These are phyloP conservation scores for Clarireedia paspali DNA, from an alignment of 2,329 filamentous ascomycete species.

Conservation along the genomic window DNA sequence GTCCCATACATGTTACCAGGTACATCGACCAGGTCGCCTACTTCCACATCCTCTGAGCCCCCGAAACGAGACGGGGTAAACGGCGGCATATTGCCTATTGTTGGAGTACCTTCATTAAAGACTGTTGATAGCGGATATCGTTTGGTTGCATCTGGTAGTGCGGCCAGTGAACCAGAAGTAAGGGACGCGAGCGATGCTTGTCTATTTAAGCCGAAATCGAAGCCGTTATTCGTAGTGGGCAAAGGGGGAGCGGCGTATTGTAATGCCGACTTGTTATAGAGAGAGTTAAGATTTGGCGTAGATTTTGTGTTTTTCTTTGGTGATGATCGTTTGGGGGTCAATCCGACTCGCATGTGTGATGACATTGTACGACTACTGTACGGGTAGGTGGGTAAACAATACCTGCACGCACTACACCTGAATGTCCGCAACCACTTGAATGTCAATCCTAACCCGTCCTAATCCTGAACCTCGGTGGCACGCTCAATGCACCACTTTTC, in stretches of 20 bases:
- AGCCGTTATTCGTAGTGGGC: background rate
- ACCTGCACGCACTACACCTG: no score
- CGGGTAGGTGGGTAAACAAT: background rate
- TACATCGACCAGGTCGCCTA: constrained; percentile 84
- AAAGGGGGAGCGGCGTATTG: constrained; percentile 6
- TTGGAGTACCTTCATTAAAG: constrained; percentile 34
- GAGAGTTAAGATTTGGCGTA: constrained; percentile 47
- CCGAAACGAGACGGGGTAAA: constrained; percentile 45
- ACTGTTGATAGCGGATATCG: constrained; percentile 54
- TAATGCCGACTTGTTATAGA: constrained; percentile 16
- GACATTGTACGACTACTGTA: background rate
- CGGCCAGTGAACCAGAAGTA: constrained; percentile 53
- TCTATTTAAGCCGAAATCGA: constrained; percentile 26
- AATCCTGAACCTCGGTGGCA: no score
- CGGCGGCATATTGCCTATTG: constrained; percentile 42
- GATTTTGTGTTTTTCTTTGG: constrained; percentile 39
- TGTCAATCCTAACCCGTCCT: no score
- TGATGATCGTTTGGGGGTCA: constrained; percentile 3
- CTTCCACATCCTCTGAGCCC: constrained; percentile 46
- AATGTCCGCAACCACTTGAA: no score
- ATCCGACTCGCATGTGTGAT: background rate
- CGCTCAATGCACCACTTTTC: background rate
- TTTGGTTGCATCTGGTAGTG: constrained; percentile 59
- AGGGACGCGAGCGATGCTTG: constrained; percentile 67
- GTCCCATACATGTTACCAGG: constrained; percentile 88